phyloP scores from a whole-genome alignment of 179 eudicot genomes.

The Pouteria campechiana region DNA sequence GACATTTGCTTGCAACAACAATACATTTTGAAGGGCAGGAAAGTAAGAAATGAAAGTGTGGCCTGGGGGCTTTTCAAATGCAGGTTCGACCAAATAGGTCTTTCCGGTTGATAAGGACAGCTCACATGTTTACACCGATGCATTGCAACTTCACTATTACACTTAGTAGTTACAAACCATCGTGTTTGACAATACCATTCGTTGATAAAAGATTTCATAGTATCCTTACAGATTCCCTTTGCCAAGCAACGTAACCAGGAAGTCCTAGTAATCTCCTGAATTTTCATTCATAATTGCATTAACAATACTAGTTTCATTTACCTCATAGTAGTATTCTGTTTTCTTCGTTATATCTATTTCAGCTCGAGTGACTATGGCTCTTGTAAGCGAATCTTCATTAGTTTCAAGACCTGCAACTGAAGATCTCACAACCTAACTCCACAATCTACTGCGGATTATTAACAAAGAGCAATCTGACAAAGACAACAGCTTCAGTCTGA shows the following conservation, averaged over 20 bases:
- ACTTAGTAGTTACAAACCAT: too few species aligned
- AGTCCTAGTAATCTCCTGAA: constrained; percentile 55
- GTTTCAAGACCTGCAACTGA: constrained; percentile 61
- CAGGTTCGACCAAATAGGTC: too few species aligned
- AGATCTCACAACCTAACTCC: constrained; percentile 59
- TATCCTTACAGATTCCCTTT: constrained; percentile 1
- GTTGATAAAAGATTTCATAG: too few species aligned
- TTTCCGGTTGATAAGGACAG: too few species aligned
- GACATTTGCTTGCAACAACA: too few species aligned
- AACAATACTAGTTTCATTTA: constrained; percentile 38
- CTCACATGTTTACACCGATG: too few species aligned
- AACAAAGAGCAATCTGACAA: not conserved
- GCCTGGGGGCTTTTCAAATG: too few species aligned
- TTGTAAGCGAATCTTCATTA: constrained; percentile 68
- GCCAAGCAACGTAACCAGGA: constrained; percentile 71
- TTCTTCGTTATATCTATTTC: constrained; percentile 70
- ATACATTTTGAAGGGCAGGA: too few species aligned
- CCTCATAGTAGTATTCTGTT: constrained; percentile 25
- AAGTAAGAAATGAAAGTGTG: too few species aligned
- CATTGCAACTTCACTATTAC: too few species aligned
- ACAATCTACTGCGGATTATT: too few species aligned
- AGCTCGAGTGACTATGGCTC: constrained; percentile 69
- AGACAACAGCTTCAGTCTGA: not conserved
- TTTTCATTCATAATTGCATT: constrained; percentile 62
- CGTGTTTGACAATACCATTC: too few species aligned